phyloP scores from a whole-genome alignment of 371 early-diverging fungal species.

The Mucor mucedo region DNA sequence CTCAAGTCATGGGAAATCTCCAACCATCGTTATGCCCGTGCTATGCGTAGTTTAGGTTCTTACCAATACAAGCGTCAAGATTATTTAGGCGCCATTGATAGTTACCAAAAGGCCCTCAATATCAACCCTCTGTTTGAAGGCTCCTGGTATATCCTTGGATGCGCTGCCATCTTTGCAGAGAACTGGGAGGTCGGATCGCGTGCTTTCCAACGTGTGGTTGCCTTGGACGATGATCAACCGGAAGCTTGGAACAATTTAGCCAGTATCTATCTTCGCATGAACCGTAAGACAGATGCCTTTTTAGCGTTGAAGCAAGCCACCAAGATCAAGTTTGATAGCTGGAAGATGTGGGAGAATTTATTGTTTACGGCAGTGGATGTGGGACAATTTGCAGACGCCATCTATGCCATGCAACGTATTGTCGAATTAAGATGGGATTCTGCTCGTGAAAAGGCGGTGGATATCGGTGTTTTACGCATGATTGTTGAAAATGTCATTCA shows the following conservation, averaged over 20 bases:
- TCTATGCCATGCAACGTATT: conserved; percentile 84
- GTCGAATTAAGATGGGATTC: conserved; percentile 78
- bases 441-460: conserved; percentile 72
- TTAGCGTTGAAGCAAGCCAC: conserved; percentile 84
- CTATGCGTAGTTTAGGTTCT: conserved; percentile 91
- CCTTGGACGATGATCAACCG: conserved; percentile 82
- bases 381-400: conserved; percentile 82
- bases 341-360: conserved; percentile 94
- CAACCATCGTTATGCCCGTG: conserved; percentile 79
- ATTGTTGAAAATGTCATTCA: conserved; percentile 74
- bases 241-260: conserved; percentile 98
- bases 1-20: conserved; percentile 90
- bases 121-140: conserved; percentile 95
- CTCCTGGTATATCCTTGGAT: conserved; percentile 96
- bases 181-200: conserved; percentile 77
- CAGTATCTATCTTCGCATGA: conserved; percentile 74
- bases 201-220: conserved; percentile 81
- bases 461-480: conserved; percentile 73
- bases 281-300: conserved; percentile 78
- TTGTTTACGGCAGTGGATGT: conserved; percentile 79
- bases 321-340: conserved; percentile 78
- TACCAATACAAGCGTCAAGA: conserved; percentile 73
- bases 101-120: conserved; percentile 76
- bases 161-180: conserved; percentile 85
- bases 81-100: conserved; percentile 57